Evolutionary conservation across 2,329 filamentous ascomycete genomes (phyloP).

Genomic region (Ambrosiella xylebori): DNA sequence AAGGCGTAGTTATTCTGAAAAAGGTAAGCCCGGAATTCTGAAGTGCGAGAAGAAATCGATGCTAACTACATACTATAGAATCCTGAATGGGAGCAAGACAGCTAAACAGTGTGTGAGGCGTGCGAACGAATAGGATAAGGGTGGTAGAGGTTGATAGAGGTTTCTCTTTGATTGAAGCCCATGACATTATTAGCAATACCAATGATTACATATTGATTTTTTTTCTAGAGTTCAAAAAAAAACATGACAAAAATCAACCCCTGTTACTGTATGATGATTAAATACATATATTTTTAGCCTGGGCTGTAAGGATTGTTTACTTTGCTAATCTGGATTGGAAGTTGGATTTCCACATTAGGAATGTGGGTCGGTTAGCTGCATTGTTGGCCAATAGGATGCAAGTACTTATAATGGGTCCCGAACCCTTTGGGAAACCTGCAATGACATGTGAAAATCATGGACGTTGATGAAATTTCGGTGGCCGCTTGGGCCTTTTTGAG

Average conservation of each 20-base stretch:
- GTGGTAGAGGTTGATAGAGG: slow-evolving; percentile 5
- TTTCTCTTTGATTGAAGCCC: not conserved
- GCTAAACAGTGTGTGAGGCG: slow-evolving; percentile 3
- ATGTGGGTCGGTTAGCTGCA: not conserved
- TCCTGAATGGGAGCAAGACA: slow-evolving; percentile 11
- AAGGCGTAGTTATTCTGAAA: slow-evolving; percentile 87
- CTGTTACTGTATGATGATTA: not conserved
- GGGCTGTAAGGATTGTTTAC: not conserved
- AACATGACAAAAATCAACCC: not conserved
- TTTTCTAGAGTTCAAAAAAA: not conserved
- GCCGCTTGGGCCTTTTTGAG: no score
- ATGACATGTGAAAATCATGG: not conserved
- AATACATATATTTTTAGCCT: not conserved
- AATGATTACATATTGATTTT: slow-evolving; percentile 1
- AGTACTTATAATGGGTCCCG: slow-evolving; percentile 11
- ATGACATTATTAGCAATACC: slow-evolving; percentile 12
- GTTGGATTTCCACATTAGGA: not conserved
- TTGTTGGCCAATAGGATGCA: not conserved
- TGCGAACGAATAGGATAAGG: not conserved
- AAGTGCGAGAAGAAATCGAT: not conserved
- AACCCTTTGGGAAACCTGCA: slow-evolving; percentile 9
- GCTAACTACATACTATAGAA: slow-evolving; percentile 5
- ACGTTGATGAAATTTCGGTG: not conserved
- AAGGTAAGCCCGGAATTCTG: slow-evolving; percentile 48
- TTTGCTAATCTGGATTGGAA: no score